A percentile compares a stretch with the other conserved stretches of the same genome.
These are phyloP conservation scores for Fusarium caatingaense DNA, from an alignment of 2,329 filamentous ascomycete species.

Conservation along the genomic window DNA sequence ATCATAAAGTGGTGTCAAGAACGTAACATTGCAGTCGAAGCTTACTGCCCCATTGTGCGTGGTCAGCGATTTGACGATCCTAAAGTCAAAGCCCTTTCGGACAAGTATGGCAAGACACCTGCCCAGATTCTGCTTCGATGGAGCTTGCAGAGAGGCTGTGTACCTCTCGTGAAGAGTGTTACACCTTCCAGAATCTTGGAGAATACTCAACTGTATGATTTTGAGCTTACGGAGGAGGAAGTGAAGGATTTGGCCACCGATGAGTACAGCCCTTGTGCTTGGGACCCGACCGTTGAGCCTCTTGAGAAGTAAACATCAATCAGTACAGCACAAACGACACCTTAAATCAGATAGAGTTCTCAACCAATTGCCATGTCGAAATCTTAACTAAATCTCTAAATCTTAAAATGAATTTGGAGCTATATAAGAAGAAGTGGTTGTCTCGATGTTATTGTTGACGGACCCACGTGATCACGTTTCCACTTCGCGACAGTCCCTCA, in stretches of 20 bases:
- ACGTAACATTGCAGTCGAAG: constrained; percentile 71
- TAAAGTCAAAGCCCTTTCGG: constrained; percentile 70
- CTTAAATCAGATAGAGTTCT: too few relatives aligned
- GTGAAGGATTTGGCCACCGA: constrained; percentile 61
- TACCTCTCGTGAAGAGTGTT: constrained; percentile 80
- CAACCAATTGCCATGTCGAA: neutral
- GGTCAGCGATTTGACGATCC: constrained; percentile 79
- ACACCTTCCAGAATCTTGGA: constrained; percentile 73
- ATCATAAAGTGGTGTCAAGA: constrained; percentile 81
- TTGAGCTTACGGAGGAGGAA: constrained; percentile 66
- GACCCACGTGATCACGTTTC: constrained; percentile 45
- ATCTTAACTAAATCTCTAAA: neutral
- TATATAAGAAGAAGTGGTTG: neutral
- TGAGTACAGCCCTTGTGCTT: constrained; percentile 66
- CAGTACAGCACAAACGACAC: neutral
- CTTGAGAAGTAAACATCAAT: constrained; percentile 53
- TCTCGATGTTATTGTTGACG: constrained; percentile 15
- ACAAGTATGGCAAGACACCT: constrained; percentile 78
- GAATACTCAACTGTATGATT: constrained; percentile 69
- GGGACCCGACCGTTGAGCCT: constrained; percentile 65
- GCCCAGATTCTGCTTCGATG: constrained; percentile 85
- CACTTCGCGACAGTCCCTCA: constrained; percentile 36
- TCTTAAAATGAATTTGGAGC: neutral
- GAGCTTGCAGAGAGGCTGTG: constrained; percentile 81
- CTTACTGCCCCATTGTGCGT: constrained; percentile 70